Base-by-base conservation (phyloP, 495 filamentous ascomycete species). In the Achaetomiella virescens region DNA sequence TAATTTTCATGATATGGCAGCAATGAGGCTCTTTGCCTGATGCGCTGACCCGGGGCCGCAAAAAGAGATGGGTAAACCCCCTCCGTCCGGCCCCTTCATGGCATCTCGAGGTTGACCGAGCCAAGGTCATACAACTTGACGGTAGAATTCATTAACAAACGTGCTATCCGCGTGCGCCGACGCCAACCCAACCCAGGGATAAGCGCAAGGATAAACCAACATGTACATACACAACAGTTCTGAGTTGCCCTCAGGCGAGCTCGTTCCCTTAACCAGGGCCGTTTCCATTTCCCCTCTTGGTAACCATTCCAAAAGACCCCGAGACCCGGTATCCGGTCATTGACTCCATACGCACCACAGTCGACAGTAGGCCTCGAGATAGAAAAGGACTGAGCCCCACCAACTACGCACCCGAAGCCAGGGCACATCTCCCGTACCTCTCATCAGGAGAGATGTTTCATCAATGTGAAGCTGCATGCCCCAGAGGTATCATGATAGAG, bases 401-500 rank as follows among this genome's bases (percentile, higher is more conserved):
- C 40, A 12, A 18, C 51, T 36, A 25, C 31, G 41, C 42, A 42
- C 20, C 45, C 48, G 17, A 47, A 47, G n/a, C 43, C 31, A 41
- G 14, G 27, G 38, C 8, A 41, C 18, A 27, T 40, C 21, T 33
- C 48, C 43, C 17, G 8, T 31, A 40, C 27, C 29, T 37, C 55
- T 40, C 3, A 51, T 53, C 24, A 53, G 54, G 21, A 31, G 43
- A 43, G 27, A n/a, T n/a, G n/a, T n/a, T n/a, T n/a, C n/a, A n/a
- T n/a, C n/a, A 46, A 55, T 25, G 40, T 60, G 54, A 52, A 58
- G 59, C 59, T 37, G 15, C 49, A 21, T 46, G 33, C 48, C 55
- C 57, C 49, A 52, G 53, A 70, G 66, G 66, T 68, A 68, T 70
- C 69, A 67, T 65, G 43, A 59, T 29, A 53, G 37, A 54, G 22